phyloP scores from a whole-genome alignment of 164 flowering plant genomes.

The Warburgia ugandensis region DNA sequence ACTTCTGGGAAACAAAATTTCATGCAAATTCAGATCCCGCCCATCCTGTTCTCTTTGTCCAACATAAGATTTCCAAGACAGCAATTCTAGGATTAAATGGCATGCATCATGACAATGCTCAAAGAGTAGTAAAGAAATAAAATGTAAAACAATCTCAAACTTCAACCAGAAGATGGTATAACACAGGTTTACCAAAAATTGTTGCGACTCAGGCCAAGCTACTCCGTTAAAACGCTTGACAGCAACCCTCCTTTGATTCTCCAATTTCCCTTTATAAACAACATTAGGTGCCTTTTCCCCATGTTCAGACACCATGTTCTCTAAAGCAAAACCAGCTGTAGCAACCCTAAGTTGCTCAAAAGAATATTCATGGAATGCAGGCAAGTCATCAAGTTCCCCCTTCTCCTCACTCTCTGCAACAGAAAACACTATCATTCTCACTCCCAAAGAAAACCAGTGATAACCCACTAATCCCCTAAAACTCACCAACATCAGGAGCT shows the following conservation, averaged over 20 bases:
- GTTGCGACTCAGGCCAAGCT: slow-evolving; percentile 92
- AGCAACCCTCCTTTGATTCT: slow-evolving; percentile 68
- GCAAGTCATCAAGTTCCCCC: slow-evolving; percentile 46
- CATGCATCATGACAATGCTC: too few relatives aligned
- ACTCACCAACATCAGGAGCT: slow-evolving; percentile 36
- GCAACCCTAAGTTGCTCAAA: slow-evolving; percentile 71
- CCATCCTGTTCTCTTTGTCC: too few relatives aligned
- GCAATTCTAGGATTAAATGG: too few relatives aligned
- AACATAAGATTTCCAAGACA: too few relatives aligned
- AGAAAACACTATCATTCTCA: slow-evolving; percentile 6
- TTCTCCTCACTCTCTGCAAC: slow-evolving; percentile 48
- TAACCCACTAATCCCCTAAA: too few relatives aligned
- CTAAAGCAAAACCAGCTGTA: slow-evolving; percentile 85
- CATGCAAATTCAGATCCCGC: too few relatives aligned
- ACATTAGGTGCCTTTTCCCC: slow-evolving; percentile 97
- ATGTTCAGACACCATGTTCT: slow-evolving; percentile 90
- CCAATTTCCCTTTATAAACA: slow-evolving; percentile 84
- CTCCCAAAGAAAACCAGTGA: too few relatives aligned
- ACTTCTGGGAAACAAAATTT: too few relatives aligned
- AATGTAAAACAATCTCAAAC: not conserved
- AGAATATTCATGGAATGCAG: slow-evolving; percentile 57
- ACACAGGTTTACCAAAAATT: slow-evolving; percentile 56
- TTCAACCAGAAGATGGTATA: not conserved
- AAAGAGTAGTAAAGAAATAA: too few relatives aligned
- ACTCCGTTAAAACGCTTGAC: slow-evolving; percentile 75